Conservation (phyloP, 1,139 yeast genomes). For the Zygosaccharomyces pseudobailii region DNA sequence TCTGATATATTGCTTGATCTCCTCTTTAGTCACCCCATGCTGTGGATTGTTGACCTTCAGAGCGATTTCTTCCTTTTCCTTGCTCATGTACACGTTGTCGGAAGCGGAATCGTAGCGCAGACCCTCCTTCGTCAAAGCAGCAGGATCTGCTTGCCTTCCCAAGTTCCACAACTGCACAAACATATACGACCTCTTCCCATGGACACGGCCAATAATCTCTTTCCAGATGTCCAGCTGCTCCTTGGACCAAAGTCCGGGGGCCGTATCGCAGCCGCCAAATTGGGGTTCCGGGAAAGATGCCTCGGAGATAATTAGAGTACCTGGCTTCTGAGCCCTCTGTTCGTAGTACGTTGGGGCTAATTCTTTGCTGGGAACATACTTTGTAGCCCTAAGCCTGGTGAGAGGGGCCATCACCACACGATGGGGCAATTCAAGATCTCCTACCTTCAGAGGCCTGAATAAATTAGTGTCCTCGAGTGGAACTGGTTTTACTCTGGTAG, state of each 20-base stretch:
- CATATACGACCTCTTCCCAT: constrained; percentile 35
- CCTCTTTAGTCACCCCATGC: constrained; percentile 16
- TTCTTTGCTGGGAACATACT: constrained; percentile 38
- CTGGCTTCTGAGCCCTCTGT: constrained; percentile 49
- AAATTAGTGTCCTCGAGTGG: constrained; percentile 32
- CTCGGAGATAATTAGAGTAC: constrained; percentile 45
- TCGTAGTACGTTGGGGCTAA: constrained; percentile 45
- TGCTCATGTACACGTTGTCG: constrained; percentile 24
- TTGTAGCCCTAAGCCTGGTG: constrained; percentile 43
- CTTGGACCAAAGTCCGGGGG: constrained; percentile 40
- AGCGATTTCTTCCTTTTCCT: constrained; percentile 24
- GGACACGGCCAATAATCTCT: constrained; percentile 36
- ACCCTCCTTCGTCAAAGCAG: constrained; percentile 17
- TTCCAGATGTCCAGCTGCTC: constrained; percentile 40
- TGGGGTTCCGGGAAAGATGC: constrained; percentile 39
- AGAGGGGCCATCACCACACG: constrained; percentile 47
- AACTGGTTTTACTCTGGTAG: not conserved
- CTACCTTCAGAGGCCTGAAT: constrained; percentile 45
- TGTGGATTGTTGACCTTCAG: constrained; percentile 15
- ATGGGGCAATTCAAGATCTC: constrained; percentile 35
- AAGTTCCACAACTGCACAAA: constrained; percentile 40
- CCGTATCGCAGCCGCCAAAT: constrained; percentile 38
- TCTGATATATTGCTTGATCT: constrained; percentile 18
- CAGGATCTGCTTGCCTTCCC: constrained; percentile 37
- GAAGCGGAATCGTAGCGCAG: constrained; percentile 17